Percentiles rank a stretch among this genome's conserved stretches.
Conservation (phyloP, 345 rosid genomes). For the Trapa incisa region DNA sequence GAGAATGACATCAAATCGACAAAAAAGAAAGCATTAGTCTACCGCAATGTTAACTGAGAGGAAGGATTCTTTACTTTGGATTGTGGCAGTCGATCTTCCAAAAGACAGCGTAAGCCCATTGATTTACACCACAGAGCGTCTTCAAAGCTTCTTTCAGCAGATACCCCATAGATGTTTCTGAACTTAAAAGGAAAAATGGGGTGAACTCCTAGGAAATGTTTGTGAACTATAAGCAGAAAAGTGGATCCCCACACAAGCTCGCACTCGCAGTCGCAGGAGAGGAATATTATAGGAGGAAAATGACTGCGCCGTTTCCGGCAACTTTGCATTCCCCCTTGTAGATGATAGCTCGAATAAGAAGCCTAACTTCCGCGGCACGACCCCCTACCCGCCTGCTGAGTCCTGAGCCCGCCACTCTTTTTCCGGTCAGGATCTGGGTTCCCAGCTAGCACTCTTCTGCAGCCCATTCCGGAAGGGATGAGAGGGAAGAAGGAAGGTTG, state of each 20-base stretch:
- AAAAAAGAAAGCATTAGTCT: background rate
- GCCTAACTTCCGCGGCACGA: conserved; percentile 47
- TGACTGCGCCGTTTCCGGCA: conserved; percentile 4
- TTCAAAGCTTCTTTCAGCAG: conserved; percentile 65
- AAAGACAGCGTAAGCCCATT: conserved; percentile 85
- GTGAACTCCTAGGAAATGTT: background rate
- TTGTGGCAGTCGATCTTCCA: conserved; percentile 96
- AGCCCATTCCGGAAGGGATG: conserved; percentile 17
- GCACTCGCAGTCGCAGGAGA: background rate
- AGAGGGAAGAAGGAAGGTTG: background rate
- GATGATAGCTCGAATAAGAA: background rate
- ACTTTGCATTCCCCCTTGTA: conserved; percentile 5
- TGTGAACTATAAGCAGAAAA: too few species aligned
- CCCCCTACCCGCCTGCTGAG: conserved; percentile 41
- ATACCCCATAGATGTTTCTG: conserved; percentile 42
- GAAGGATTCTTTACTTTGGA: conserved; percentile 37
- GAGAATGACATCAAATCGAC: background rate
- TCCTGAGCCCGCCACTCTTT: conserved; percentile 36
- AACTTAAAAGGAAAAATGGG: background rate
- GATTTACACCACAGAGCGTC: conserved; percentile 58
- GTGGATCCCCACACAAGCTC: too few species aligned
- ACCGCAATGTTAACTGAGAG: background rate
- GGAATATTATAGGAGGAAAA: background rate
- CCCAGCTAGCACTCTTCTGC: conserved; percentile 22
- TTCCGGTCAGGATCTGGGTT: conserved; percentile 42